Evolutionary conservation across 352 stramenopile genomes (phyloP), one percentile per base, ranked within the genome.

Genomic region (Pythium coloratum): DNA sequence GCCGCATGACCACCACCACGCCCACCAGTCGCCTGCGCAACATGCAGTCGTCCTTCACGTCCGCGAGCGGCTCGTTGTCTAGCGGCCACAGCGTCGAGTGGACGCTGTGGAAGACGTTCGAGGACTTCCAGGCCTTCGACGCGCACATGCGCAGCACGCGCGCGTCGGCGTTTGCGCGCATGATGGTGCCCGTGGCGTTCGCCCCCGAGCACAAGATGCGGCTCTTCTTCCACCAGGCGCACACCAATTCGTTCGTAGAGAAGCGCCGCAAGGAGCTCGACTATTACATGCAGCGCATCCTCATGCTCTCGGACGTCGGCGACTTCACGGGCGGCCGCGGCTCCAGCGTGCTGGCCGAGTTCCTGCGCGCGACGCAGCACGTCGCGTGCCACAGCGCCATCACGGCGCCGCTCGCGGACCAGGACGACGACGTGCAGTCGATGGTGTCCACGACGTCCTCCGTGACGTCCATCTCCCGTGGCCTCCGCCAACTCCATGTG

Each of bases 141-240:
- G 64, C 72, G 55, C 61, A 79, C 44, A 88, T 94, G 78, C 85
- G 85, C 34, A 75, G 71, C 28, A 67, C 68, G 9, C 72, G 70
- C 33, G 62, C 76, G 46, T 90, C 81, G 6, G 36, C 66, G 12
- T 94, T 91, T 64, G 75, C 83, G 59, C 91, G 90, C 57, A 90
- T 91, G 82, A 94, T 94, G 85, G 83, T 94, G 53, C 91, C 85
- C 6, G 85, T 94, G 20, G 78, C 76, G 26, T 94, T 94, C 40
- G 85, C 85, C 2, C 83, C 85, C 0, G 72, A 76, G 44, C 85
- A 92, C 67, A 78, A 77, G 26, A 71, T 94, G 56, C 85, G 84
- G 59, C 76, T 78, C 28, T 90, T 94, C 66, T 92, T 94, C 70
- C 75, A 88, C 58, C 84, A 92, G 56, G 79, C 91, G 53, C 77